Percentiles rank a stretch among this genome's conserved stretches.
Evolutionary conservation across 1,139 yeast genomes (phyloP).

Genomic region (Groenewaldozyma sp.): DNA sequence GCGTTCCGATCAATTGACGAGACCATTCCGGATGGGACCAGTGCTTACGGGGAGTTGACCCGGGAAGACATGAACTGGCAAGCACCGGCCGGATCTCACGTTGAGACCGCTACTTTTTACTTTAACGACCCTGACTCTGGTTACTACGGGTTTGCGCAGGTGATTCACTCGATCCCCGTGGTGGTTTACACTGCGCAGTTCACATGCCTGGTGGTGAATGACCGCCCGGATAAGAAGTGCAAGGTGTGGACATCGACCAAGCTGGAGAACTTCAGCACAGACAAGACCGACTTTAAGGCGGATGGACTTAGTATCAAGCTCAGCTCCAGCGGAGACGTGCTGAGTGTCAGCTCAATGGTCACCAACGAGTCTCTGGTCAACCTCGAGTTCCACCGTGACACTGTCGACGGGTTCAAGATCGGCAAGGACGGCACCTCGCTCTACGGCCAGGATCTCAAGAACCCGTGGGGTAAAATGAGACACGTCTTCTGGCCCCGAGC

Average conservation of each 20-base stretch:
- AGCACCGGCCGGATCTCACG: slow-evolving; percentile 73
- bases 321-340: slow-evolving; percentile 45
- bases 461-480: slow-evolving; percentile 98
- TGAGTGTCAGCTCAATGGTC: slow-evolving; percentile 56
- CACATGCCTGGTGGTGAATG: slow-evolving; percentile 69
- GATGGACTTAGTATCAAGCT: slow-evolving; percentile 48
- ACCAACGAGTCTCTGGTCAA: slow-evolving; percentile 68
- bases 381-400: slow-evolving; percentile 47
- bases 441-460: slow-evolving; percentile 64
- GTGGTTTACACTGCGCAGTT: slow-evolving; percentile 92
- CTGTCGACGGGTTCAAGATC: slow-evolving; percentile 73
- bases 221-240: slow-evolving; percentile 37
- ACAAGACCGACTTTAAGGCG: slow-evolving; percentile 78
- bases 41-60: slow-evolving; percentile 48
- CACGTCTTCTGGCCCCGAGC: slow-evolving; percentile 96
- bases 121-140: slow-evolving; percentile 53
- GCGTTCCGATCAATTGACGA: slow-evolving; percentile 80
- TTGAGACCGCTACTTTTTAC: slow-evolving; percentile 91
- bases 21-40: slow-evolving; percentile 41
- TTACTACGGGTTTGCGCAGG: slow-evolving; percentile 79
- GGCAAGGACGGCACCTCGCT: slow-evolving; percentile 80
- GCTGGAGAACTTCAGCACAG: slow-evolving; percentile 66
- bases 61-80: slow-evolving; percentile 65
- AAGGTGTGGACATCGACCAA: slow-evolving; percentile 85
- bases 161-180: slow-evolving; percentile 85